Base-by-base conservation (phyloP, 257 asterid genomes). In the Solanum chilense region DNA sequence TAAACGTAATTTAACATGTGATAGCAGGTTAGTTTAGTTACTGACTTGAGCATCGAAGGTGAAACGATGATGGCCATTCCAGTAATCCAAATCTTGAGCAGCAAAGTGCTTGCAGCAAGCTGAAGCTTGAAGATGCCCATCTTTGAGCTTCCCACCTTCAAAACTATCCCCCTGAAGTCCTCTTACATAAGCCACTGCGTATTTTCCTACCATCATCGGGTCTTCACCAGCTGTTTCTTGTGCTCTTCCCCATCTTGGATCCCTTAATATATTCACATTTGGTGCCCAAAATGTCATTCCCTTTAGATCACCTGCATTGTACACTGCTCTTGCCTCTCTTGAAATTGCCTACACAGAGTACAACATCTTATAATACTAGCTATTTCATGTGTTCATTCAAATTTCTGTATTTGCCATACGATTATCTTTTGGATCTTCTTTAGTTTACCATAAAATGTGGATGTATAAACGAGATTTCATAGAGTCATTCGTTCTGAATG, bases 91-190 rank as follows among this genome's bases (percentile, higher is more conserved):
- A 91, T 95, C 98, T 86, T 95, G 94, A 35, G 98, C 98, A 12
- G 96, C 91, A 91, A 82, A 93, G 90, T 94, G 96, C 74, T 95
- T 95, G 86, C 98, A 94, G 88, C 98, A 94, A 82, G 98, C 98
- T 11, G 98, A 95, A 44, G 95, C 95, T 88, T 92, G 92, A 25
- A 95, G 93, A 10, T 80, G 87, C 16, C 93, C 90, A 52, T 91
- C 91, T 39, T 87, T 88, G 15, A 91, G 91, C 80, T 82, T 45
- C 12, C 95, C 96, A 14, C 96, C 98, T 86, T 89, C 92, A 49
- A 92, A 92, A 83, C 91, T 91, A 58, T 95, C 98, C n/a, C 98
- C 98, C 70, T 94, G 96, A 41, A 95, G 87, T 27, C 98, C 98
- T 85, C 96, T 93, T 45, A 95, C 98, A 87, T 92, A 95, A 4